Evolutionary conservation across 176 grass and related monocot genomes (phyloP), one percentile per base, ranked within the genome.

Genomic region (Musa troglodytarum): DNA sequence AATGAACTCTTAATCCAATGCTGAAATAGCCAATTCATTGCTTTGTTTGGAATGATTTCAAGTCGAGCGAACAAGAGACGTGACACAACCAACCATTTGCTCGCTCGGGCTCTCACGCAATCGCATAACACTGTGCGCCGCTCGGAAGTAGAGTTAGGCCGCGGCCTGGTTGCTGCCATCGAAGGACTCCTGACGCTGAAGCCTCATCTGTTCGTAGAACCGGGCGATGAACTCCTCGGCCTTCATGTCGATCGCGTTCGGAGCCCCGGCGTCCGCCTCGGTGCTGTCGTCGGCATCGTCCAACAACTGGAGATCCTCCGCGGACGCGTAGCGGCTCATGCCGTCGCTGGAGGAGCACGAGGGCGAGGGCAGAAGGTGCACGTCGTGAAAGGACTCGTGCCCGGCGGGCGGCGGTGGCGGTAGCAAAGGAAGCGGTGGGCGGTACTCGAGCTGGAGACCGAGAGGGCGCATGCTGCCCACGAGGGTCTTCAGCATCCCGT

Each of bases 161-260:
- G 11, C 65, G 25, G 67, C 13, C 21, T 54, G 52, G 52, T 54
- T 21, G 9, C 13, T 11, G 21, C 12, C 76, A 0, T 12, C 21
- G 67, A 69, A 76, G 1, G 82, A 89, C 1, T 87, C 82, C 6
- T 66, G 73, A 71, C 72, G 77, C 72, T 90, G 88, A 10, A 87
- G 75, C 71, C 76, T 87, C 82, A 93, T 87, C 62, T 93, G 84
- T 66, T 81, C 74, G 7, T 93, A 93, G 69, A 93, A 93, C 22
- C 74, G 87, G 19, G 87, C 77, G 11, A 93, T 93, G 74, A 93
- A 93, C 70, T 85, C 85, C 59, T 89, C 85, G 0, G 85, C 90
- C 80, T 79, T 80, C 64, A 80, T 76, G 65, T 93, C 81, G 2
- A 93, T 89, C 49, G 68, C 70, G 56, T 34, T 12, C 55, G 10